Evolutionary conservation across 176 grass and related monocot genomes (phyloP).

Genomic region (Hordeum vulgare): DNA sequence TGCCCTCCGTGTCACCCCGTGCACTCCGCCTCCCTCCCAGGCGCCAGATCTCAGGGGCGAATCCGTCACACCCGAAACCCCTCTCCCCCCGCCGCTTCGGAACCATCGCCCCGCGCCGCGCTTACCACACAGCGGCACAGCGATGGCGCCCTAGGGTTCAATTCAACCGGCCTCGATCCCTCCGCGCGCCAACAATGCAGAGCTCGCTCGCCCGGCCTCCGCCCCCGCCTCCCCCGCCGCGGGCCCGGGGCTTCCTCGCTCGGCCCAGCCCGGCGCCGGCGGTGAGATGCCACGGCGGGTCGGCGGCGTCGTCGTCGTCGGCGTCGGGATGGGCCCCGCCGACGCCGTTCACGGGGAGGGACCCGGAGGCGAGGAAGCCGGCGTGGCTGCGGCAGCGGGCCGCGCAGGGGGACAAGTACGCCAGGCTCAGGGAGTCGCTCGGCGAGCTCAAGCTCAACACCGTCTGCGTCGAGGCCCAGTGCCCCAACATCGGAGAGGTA

Average conservation of each 20-base stretch:
- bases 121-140: not conserved
- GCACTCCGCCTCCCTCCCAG: no score
- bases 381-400: slow-evolving; percentile 84
- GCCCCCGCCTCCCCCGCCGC: no score
- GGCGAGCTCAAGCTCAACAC: slow-evolving; percentile 79
- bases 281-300: slow-evolving; percentile 32
- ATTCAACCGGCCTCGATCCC: not conserved
- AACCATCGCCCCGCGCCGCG: not conserved
- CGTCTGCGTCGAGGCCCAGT: slow-evolving; percentile 87
- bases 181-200: slow-evolving; percentile 29
- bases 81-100: not conserved
- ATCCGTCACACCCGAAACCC: not conserved
- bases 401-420: slow-evolving; percentile 71
- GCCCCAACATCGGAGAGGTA: slow-evolving; percentile 98
- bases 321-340: slow-evolving; percentile 26
- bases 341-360: slow-evolving; percentile 58
- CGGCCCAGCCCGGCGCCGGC: not conserved
- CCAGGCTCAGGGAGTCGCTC: slow-evolving; percentile 53
- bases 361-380: slow-evolving; percentile 63
- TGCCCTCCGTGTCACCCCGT: not conserved
- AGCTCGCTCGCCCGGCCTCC: slow-evolving; percentile 14
- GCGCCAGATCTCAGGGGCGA: not conserved
- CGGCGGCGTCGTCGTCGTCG: not conserved
- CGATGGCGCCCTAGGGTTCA: slow-evolving; percentile 16
- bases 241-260: no score